phyloP scores from a whole-genome alignment of 2,329 filamentous ascomycete species.

The Venturia nashicola region DNA sequence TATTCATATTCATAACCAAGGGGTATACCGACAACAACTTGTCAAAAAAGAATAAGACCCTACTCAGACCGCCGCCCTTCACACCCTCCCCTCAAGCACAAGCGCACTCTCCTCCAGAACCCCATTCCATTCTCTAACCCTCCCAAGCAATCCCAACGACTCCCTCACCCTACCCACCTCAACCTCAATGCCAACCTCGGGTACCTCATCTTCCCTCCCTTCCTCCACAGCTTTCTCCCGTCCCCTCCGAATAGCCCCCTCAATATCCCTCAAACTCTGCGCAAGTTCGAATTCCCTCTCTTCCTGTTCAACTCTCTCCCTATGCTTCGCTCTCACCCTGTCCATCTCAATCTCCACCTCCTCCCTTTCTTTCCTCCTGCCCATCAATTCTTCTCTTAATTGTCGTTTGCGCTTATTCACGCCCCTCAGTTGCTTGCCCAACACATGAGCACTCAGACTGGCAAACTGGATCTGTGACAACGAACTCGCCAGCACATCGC shows the following conservation, averaged over 20 bases:
- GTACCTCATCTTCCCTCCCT: constrained; percentile 16
- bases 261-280: constrained; percentile 15
- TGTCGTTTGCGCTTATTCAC: constrained; percentile 32
- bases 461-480: constrained; percentile 40
- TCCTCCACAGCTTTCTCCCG: constrained; percentile 15
- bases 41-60: background rate
- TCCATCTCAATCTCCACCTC: constrained; percentile 38
- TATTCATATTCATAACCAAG: background rate
- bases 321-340: constrained; percentile 26
- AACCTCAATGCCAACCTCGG: constrained; percentile 20
- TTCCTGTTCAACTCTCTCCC: constrained; percentile 21
- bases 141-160: constrained; percentile 19
- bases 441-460: constrained; percentile 36
- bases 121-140: constrained; percentile 22
- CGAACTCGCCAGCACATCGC: constrained; percentile 34
- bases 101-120: constrained; percentile 21
- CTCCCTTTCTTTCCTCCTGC: constrained; percentile 35
- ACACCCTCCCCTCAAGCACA: background rate
- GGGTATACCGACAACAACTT: background rate
- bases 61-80: background rate
- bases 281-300: background rate
- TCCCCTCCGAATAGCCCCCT: constrained; percentile 15
- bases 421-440: constrained; percentile 32
- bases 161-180: constrained; percentile 19
- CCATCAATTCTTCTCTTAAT: constrained; percentile 34